Conservation (phyloP, 306 rosid genomes). For the Trichosanthes truncata region DNA sequence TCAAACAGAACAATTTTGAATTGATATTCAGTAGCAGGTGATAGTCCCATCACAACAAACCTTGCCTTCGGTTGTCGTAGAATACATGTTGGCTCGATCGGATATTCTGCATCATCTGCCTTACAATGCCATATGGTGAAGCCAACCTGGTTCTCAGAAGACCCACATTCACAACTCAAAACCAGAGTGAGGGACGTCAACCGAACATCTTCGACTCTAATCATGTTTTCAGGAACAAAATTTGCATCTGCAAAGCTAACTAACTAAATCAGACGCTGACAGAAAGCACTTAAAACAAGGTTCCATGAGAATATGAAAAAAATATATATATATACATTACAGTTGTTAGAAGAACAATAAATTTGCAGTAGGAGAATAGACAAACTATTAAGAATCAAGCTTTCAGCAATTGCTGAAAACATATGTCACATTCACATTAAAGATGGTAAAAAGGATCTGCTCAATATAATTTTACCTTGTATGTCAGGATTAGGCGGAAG, state of each 20-base stretch:
- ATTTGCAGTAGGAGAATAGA: background rate
- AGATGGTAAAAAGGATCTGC: background rate
- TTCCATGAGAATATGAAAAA: background rate
- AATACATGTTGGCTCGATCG: slow-evolving; percentile 47
- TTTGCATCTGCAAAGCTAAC: slow-evolving; percentile 38
- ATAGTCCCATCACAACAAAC: slow-evolving; percentile 40
- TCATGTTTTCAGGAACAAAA: slow-evolving; percentile 37
- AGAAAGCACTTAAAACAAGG: background rate
- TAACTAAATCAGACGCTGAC: slow-evolving; percentile 6
- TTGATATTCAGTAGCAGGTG: slow-evolving; percentile 62
- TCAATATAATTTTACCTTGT: slow-evolving; percentile 31
- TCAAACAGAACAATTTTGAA: slow-evolving; percentile 43
- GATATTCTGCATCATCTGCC: slow-evolving; percentile 42
- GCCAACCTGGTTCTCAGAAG: slow-evolving; percentile 26
- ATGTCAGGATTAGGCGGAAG: slow-evolving; percentile 17
- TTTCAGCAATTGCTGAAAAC: background rate
- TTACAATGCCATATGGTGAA: slow-evolving; percentile 69
- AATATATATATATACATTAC: background rate
- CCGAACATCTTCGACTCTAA: slow-evolving; percentile 66
- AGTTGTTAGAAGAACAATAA: background rate
- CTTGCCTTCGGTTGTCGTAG: slow-evolving; percentile 39
- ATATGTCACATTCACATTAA: background rate
- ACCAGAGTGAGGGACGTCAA: slow-evolving; percentile 61
- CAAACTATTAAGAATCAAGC: background rate
- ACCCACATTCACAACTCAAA: slow-evolving; percentile 41